Conservation (phyloP, 768 basidiomycete genomes). For the Mycena leptocephala region DNA sequence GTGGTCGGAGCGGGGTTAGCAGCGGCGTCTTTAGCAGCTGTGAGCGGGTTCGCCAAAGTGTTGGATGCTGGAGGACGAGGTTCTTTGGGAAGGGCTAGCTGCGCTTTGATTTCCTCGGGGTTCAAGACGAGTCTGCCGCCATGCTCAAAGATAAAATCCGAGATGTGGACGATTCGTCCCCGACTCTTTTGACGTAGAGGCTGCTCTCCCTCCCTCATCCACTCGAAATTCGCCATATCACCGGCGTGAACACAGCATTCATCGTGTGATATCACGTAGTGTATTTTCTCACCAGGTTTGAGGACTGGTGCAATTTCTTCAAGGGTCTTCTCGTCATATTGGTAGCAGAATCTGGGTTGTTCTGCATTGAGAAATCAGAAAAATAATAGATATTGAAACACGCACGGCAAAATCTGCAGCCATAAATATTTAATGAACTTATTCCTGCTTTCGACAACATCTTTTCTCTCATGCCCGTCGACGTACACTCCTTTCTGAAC, state of each 20-base stretch:
- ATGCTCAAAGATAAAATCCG: conserved; percentile 35
- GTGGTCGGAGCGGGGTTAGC: background rate
- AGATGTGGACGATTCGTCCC: conserved; percentile 38
- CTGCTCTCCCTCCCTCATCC: conserved; percentile 17
- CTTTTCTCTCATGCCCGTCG: conserved; percentile 3
- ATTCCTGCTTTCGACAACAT: conserved; percentile 9
- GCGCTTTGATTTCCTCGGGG: background rate
- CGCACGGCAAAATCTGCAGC: background rate
- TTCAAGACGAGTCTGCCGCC: conserved; percentile 26
- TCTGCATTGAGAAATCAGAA: background rate
- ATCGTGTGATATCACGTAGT: conserved; percentile 7
- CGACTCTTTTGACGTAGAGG: conserved; percentile 36
- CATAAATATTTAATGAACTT: conserved; percentile 17
- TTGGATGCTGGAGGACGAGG: background rate
- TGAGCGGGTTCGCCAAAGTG: background rate
- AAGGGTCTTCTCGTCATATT: conserved; percentile 11
- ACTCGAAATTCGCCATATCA: conserved; percentile 9
- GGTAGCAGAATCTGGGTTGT: background rate
- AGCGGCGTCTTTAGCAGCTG: background rate
- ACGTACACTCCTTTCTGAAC: conserved; percentile 8
- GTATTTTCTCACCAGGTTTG: conserved; percentile 8
- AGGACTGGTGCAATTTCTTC: conserved; percentile 2
- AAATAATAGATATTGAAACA: background rate
- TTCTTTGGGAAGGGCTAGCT: background rate
- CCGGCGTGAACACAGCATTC: conserved; percentile 18